phyloP scores from a whole-genome alignment of 1,139 yeast species.

The Maudiozyma humilis region DNA sequence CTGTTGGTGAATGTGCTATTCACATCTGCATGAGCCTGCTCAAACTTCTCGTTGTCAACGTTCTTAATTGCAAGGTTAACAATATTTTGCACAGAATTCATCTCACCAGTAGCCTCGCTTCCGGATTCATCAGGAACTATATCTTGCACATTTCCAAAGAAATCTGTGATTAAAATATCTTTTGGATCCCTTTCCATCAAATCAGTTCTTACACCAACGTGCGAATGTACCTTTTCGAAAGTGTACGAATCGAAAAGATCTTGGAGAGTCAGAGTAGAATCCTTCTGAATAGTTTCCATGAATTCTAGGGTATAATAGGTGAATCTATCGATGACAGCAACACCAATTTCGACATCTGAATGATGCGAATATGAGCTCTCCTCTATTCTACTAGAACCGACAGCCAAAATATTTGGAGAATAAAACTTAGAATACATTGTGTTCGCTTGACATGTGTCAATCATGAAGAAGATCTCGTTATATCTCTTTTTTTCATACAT shows the following conservation, averaged over 20 bases:
- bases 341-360: conserved; percentile 92
- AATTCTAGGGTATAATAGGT: conserved; percentile 88
- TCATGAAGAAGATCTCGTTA: conserved; percentile 93
- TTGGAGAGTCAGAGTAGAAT: conserved; percentile 65
- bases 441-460: conserved; percentile 97
- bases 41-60: background rate
- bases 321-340: conserved; percentile 93
- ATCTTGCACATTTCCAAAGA: conserved; percentile 88
- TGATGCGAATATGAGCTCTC: conserved; percentile 94
- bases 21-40: background rate
- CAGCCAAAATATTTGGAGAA: conserved; percentile 86
- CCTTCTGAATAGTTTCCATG: conserved; percentile 70
- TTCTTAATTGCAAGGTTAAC: conserved; percentile 18
- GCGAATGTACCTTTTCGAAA: conserved; percentile 77
- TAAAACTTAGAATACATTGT: conserved; percentile 92
- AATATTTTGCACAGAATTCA: conserved; percentile 10
- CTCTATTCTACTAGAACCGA: conserved; percentile 84
- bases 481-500: conserved; percentile 94
- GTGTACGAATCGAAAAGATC: conserved; percentile 81
- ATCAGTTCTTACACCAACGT: conserved; percentile 85
- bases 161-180: conserved; percentile 78
- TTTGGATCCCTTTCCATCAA: conserved; percentile 58
- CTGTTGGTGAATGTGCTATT: background rate
- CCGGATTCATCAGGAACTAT: conserved; percentile 49
- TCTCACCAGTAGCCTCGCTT: conserved; percentile 4